Base-by-base conservation (phyloP, 2,329 filamentous ascomycete species). In the Venturia asperata region DNA sequence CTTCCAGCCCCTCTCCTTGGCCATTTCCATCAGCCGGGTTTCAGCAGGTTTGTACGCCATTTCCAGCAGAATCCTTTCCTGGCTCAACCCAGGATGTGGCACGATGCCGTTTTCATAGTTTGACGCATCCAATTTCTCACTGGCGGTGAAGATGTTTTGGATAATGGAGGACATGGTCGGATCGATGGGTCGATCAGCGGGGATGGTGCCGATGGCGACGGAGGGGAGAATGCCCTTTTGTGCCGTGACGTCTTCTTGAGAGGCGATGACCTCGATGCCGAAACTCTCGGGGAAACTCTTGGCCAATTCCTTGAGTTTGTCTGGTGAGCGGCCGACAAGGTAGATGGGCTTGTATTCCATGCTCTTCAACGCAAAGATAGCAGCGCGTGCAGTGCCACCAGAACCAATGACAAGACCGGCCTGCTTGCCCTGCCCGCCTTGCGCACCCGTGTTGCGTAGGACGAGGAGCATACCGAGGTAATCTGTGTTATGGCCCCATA, bases 31-130 rank as follows among this genome's bases (percentile, higher is more conserved):
- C 69, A 96, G 77, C 9, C 88, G 85, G 5, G 94, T 99, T 63
- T 90, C 83, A 0, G 84, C 81, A 24, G 94, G 94, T 76, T 93
- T 95, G 77, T 99, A 99, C 1, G 94, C 93, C 92, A 99, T 96
- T 76, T 99, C 94, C 3, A 97, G 78, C 67, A 97, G 77, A 15
- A 94, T 77, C 6, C 52, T 41, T 3, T 76, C 76, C 63, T 64
- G 37, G 17, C 13, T 17, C 77, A 76, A 41, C 30, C 74, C 74
- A 7, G 70, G 69, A 2, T 67, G 45, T 1, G 70, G 70, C 27
- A 69, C 30, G 45, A 67, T 68, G 1, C 68, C 69, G 61, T 68
- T 71, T 6, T 69, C 68, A 7, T 64, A 70, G 11, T 72, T 65
- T 65, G 66, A 68, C 62, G 73, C 68, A 72, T 73, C 70, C 64